phyloP scores from a whole-genome alignment of 2,329 filamentous ascomycete genomes.

The Penicillium sp. region DNA sequence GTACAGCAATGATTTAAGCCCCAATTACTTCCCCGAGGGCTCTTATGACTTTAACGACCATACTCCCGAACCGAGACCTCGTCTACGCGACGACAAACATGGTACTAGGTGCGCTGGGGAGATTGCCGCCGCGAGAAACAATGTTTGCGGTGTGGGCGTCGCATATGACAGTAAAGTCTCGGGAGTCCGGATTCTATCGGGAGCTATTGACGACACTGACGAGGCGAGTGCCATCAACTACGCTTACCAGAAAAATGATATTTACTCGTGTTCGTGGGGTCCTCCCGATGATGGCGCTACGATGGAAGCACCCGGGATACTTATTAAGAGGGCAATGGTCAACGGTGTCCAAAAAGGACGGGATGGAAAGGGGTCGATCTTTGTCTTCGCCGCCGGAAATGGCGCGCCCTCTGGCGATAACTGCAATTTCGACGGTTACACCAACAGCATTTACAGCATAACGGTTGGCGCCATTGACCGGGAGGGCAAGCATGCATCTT shows the following conservation, averaged over 20 bases:
- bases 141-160: constrained; percentile 93
- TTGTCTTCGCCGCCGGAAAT: constrained; percentile 96
- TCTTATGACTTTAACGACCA: constrained; percentile 97
- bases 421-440: constrained; percentile 99
- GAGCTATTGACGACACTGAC: constrained; percentile 87
- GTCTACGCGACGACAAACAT: constrained; percentile 83
- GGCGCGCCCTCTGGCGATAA: constrained; percentile 87
- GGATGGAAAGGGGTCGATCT: constrained; percentile 82
- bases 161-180: constrained; percentile 91
- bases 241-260: constrained; percentile 86
- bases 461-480: constrained; percentile 92
- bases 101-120: constrained; percentile 95
- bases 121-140: constrained; percentile 86
- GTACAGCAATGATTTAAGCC: constrained; percentile 88
- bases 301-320: constrained; percentile 90
- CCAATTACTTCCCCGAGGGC: constrained; percentile 90
- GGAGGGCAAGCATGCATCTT: constrained; percentile 87
- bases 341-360: constrained; percentile 90
- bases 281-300: constrained; percentile 90
- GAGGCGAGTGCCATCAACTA: constrained; percentile 94
- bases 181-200: constrained; percentile 90
- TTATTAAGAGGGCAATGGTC: constrained; percentile 89
- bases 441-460: constrained; percentile 98
- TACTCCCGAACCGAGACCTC: constrained; percentile 75
- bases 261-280: constrained; percentile 99